These are phyloP conservation scores for Calamus simplicifolius DNA, from an alignment of 176 grass and related monocot species.

Conservation along the genomic window DNA sequence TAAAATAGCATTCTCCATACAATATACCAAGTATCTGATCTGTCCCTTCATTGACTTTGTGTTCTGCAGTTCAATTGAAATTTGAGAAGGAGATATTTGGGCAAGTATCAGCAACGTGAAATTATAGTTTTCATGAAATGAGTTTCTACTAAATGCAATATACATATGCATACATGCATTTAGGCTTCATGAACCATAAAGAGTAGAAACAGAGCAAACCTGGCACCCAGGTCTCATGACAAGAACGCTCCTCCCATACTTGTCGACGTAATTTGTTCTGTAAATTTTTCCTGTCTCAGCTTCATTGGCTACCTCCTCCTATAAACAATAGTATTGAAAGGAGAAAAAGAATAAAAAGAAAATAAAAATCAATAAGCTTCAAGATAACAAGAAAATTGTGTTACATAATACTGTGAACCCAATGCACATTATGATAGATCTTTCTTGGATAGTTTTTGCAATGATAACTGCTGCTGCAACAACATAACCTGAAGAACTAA, in stretches of 20 bases:
- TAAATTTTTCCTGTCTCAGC: constrained; percentile 87
- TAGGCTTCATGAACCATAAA: background rate
- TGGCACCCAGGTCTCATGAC: constrained; percentile 82
- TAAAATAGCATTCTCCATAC: constrained; percentile 97
- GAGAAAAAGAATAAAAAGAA: constrained; percentile 1
- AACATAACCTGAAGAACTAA: too few species aligned
- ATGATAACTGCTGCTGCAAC: too few species aligned
- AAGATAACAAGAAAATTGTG: too few species aligned
- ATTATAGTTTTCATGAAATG: too few species aligned
- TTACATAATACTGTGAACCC: too few species aligned
- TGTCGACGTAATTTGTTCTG: constrained; percentile 64
- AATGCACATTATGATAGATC: too few species aligned
- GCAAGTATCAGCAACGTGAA: too few species aligned
- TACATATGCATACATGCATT: too few species aligned
- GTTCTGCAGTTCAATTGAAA: constrained; percentile 42
- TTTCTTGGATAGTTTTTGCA: too few species aligned
- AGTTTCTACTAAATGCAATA: too few species aligned
- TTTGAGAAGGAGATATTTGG: constrained; percentile 1
- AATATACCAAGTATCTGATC: constrained; percentile 73
- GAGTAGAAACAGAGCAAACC: constrained; percentile 29
- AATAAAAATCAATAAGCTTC: background rate
- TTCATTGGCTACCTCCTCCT: constrained; percentile 90
- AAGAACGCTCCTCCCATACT: constrained; percentile 71
- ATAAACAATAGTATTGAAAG: constrained; percentile 24
- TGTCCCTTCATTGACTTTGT: constrained; percentile 81